These are phyloP conservation scores for Talaromyces sp. DNA, from an alignment of 2,329 filamentous ascomycete species.

Conservation along the genomic window DNA sequence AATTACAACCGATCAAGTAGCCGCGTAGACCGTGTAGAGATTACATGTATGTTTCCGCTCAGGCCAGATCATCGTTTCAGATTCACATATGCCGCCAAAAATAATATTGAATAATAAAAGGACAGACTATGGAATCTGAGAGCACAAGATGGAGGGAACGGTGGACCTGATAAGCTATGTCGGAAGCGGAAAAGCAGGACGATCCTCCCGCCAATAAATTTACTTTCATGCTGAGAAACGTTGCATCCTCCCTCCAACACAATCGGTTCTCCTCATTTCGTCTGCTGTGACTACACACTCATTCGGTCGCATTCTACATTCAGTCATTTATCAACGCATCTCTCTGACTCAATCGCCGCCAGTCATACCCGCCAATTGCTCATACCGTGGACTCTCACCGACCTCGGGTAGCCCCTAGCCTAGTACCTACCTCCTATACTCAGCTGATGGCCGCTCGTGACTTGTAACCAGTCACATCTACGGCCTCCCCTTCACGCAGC, in stretches of 20 bases:
- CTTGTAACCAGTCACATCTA: slow-evolving; percentile 10
- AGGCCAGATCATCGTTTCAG: slow-evolving; percentile 1
- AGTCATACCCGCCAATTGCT: slow-evolving; percentile 1
- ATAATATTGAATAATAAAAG: not conserved
- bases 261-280: not conserved
- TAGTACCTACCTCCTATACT: slow-evolving; percentile 10
- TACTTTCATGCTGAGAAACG: slow-evolving; percentile 3
- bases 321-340: not conserved
- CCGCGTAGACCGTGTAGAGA: not conserved
- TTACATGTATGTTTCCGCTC: not conserved
- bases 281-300: not conserved
- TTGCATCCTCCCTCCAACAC: slow-evolving; percentile 1
- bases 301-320: not conserved
- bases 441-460: slow-evolving; percentile 17
- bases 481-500: slow-evolving; percentile 13
- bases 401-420: slow-evolving; percentile 14
- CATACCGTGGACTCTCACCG: not conserved
- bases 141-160: not conserved
- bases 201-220: slow-evolving; percentile 2
- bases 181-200: slow-evolving; percentile 1
- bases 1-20: not conserved
- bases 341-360: not conserved
- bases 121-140: not conserved
- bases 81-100: not conserved
- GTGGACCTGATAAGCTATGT: slow-evolving; percentile 2